Evolutionary conservation across 306 rosid genomes (phyloP).

Genomic region (Erythrophleum fordii): DNA sequence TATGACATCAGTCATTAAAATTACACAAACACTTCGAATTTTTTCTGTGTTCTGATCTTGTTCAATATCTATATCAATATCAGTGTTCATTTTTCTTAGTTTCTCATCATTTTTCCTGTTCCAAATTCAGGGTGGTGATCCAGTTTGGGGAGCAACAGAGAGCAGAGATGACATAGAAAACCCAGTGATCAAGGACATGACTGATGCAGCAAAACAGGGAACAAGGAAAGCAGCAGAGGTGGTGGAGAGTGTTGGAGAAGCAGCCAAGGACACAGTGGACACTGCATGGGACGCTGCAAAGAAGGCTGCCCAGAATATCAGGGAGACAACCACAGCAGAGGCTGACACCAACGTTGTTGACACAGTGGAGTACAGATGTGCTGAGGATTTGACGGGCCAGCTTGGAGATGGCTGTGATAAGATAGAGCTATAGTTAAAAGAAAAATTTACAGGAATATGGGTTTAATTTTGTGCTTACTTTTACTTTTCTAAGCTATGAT

Average conservation of each 20-base stretch:
- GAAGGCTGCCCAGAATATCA: slow-evolving; percentile 31
- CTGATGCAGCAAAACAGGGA: slow-evolving; percentile 42
- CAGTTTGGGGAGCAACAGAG: background rate
- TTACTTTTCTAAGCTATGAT: background rate
- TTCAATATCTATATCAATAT: no score
- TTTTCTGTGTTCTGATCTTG: no score
- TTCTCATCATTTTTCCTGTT: background rate
- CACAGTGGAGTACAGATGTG: slow-evolving; percentile 61
- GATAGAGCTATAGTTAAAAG: background rate
- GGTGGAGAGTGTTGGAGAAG: slow-evolving; percentile 36
- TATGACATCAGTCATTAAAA: no score
- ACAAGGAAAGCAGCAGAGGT: slow-evolving; percentile 39
- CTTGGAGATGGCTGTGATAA: slow-evolving; percentile 54
- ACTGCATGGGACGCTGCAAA: slow-evolving; percentile 62
- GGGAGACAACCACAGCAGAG: slow-evolving; percentile 53
- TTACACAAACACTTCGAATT: no score
- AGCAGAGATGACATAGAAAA: no score
- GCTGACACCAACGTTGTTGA: slow-evolving; percentile 69
- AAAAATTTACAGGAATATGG: background rate
- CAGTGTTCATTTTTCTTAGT: no score
- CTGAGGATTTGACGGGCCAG: slow-evolving; percentile 50
- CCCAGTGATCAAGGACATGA: slow-evolving; percentile 29
- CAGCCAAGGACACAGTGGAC: slow-evolving; percentile 46
- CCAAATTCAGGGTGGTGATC: background rate
- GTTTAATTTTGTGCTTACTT: slow-evolving; percentile 15